phyloP scores from a whole-genome alignment of 2,329 filamentous ascomycete genomes.

The Graphilbum ipis-grandicollis region DNA sequence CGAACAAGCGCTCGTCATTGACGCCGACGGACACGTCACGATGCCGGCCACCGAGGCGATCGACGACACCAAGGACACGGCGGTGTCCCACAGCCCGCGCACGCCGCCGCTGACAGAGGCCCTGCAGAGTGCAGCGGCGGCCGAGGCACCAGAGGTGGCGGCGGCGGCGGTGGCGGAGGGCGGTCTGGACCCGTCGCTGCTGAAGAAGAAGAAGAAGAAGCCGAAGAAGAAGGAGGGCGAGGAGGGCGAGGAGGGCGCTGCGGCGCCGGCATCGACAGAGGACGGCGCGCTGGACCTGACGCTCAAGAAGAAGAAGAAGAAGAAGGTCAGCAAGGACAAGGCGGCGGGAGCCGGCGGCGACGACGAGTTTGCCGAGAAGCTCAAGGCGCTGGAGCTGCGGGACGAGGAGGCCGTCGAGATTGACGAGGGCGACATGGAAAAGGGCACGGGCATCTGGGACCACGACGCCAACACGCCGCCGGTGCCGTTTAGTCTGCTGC shows the following conservation, averaged over 20 bases:
- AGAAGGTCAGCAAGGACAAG: conserved; percentile 28
- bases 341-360: conserved; percentile 22
- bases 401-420: conserved; percentile 34
- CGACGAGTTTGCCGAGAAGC: conserved; percentile 42
- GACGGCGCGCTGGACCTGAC: conserved; percentile 36
- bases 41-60: conserved; percentile 47
- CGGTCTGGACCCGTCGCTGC: conserved; percentile 50
- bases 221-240: conserved; percentile 32
- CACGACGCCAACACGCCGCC: conserved; percentile 58
- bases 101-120: conserved; percentile 41
- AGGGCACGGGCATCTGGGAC: conserved; percentile 78
- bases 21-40: conserved; percentile 73
- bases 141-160: conserved; percentile 12
- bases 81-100: conserved; percentile 61
- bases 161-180: conserved; percentile 29
- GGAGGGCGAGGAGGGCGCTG: conserved; percentile 30
- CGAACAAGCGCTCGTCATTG: conserved; percentile 72
- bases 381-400: conserved; percentile 44
- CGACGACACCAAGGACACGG: conserved; percentile 63
- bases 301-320: conserved; percentile 72
- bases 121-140: conserved; percentile 37
- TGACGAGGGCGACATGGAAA: conserved; percentile 58
- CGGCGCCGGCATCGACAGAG: conserved; percentile 36
- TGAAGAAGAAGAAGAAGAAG: conserved; percentile 35
- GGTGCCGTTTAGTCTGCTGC: conserved; percentile 72